Evolutionary conservation across 352 stramenopile species (phyloP).

Genomic region (Peronospora tabacina): DNA sequence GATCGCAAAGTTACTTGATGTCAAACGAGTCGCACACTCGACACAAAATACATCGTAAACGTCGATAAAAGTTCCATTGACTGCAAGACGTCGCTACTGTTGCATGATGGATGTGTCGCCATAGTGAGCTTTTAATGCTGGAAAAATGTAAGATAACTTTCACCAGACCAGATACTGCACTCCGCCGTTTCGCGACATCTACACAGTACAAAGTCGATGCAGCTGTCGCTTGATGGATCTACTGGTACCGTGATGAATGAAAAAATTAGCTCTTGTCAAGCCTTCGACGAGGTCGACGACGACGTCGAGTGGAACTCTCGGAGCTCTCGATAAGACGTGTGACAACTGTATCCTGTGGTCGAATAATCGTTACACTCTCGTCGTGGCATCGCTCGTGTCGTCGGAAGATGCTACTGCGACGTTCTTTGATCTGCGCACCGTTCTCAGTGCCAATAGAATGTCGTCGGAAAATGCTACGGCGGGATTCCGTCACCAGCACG

Average conservation of each 20-base stretch:
- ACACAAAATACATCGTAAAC: too few species aligned
- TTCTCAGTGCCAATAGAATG: conserved; percentile 11
- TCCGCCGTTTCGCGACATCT: too few species aligned
- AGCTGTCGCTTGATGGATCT: neutral
- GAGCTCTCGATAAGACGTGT: conserved; percentile 20
- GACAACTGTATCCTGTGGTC: conserved; percentile 35
- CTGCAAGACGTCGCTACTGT: too few species aligned
- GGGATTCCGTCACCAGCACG: conserved; percentile 19
- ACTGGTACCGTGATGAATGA: neutral
- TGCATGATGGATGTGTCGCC: conserved; percentile 1
- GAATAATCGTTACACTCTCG: conserved; percentile 26
- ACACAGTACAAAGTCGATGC: too few species aligned
- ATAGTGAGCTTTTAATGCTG: neutral
- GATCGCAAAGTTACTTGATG: too few species aligned
- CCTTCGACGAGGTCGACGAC: conserved; percentile 19
- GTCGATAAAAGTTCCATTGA: too few species aligned
- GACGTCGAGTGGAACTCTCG: conserved; percentile 16
- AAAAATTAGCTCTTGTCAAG: neutral
- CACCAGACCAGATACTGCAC: too few species aligned
- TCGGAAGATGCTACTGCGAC: conserved; percentile 24
- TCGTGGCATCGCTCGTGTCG: conserved; percentile 14
- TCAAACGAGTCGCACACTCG: too few species aligned
- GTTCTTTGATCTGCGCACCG: conserved; percentile 18
- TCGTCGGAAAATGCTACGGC: conserved; percentile 24
- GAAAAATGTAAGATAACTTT: too few species aligned